Conservation (phyloP, 2,329 filamentous ascomycete species). For the Teratosphaeriaceae sp. region DNA sequence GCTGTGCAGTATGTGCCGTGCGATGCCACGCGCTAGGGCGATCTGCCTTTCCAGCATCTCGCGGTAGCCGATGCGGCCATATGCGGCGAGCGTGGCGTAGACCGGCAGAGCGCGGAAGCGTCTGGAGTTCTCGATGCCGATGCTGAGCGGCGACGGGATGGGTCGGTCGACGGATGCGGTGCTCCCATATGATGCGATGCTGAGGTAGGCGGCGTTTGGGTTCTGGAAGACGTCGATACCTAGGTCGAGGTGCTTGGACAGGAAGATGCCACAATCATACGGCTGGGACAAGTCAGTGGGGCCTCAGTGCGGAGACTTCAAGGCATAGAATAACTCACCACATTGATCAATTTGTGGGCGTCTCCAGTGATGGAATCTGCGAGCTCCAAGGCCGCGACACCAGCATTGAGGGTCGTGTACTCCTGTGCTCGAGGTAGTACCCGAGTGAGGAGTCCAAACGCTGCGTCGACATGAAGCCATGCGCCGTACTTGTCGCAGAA, state of each 20-base stretch:
- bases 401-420: constrained; percentile 48
- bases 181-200: constrained; percentile 29
- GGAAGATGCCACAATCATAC: constrained; percentile 88
- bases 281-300: constrained; percentile 43
- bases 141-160: constrained; percentile 76
- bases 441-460: constrained; percentile 78
- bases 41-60: constrained; percentile 68
- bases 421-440: constrained; percentile 51
- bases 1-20: constrained; percentile 55
- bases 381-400: constrained; percentile 62
- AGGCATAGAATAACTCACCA: constrained; percentile 44
- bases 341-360: constrained; percentile 87
- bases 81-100: constrained; percentile 70
- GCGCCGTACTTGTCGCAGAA: constrained; percentile 67
- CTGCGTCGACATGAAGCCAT: constrained; percentile 89
- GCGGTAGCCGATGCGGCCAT: constrained; percentile 63
- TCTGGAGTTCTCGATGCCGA: constrained; percentile 85
- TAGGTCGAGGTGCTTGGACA: constrained; percentile 57
- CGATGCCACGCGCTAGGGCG: constrained; percentile 60
- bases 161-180: constrained; percentile 16
- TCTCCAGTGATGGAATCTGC: constrained; percentile 85
- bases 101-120: constrained; percentile 87
- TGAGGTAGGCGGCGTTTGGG: constrained; percentile 76
- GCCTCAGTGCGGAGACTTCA: no score
- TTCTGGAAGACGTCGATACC: constrained; percentile 68